These are phyloP conservation scores for Lindgomyces ingoldianus DNA, from an alignment of 495 filamentous ascomycete species.

Conservation along the genomic window DNA sequence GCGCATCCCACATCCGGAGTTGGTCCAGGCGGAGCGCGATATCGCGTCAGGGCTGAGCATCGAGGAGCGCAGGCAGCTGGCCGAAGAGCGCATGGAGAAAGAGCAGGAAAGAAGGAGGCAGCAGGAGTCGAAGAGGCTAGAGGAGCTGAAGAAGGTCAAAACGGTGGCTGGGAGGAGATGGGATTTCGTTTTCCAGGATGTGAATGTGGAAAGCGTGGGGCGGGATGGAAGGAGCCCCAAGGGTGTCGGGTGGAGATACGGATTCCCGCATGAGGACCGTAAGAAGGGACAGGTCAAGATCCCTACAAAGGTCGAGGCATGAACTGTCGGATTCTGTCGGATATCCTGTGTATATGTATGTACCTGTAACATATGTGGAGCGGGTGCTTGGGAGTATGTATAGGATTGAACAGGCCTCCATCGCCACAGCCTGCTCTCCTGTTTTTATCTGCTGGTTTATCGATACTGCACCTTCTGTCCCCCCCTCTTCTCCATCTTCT, in stretches of 20 bases:
- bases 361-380: constrained; percentile 23
- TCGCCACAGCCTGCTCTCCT: no score
- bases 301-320: constrained; percentile 58
- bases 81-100: constrained; percentile 49
- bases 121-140: constrained; percentile 48
- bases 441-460: no score
- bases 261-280: constrained; percentile 66
- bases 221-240: constrained; percentile 47
- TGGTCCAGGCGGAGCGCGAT: constrained; percentile 63
- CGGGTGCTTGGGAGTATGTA: neutral
- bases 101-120: constrained; percentile 45
- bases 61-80: constrained; percentile 46
- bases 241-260: constrained; percentile 64
- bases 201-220: constrained; percentile 61
- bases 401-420: no score
- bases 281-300: constrained; percentile 76
- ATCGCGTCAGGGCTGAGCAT: constrained; percentile 41
- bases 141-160: constrained; percentile 47
- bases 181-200: constrained; percentile 78
- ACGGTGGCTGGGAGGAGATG: constrained; percentile 61
- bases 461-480: constrained; percentile 46
- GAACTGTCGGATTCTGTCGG: constrained; percentile 11
- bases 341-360: constrained; percentile 28
- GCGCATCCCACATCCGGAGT: constrained; percentile 85
- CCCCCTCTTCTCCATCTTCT: constrained; percentile 48